Evolutionary conservation across 192 early-diverging fungal genomes (phyloP).

Genomic region (Mortierella hygrophila): DNA sequence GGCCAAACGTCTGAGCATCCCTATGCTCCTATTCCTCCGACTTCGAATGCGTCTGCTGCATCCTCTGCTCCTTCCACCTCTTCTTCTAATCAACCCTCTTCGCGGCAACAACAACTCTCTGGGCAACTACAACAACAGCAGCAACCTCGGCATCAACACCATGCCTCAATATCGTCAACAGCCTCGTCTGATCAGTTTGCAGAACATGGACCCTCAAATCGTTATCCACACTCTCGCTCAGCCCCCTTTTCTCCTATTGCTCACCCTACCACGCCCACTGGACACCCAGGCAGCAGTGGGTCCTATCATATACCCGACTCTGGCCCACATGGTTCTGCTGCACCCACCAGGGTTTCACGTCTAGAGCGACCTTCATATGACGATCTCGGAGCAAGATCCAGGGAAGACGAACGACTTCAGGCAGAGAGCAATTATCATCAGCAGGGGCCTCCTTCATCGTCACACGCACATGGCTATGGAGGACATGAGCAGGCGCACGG

Average conservation of each 20-base stretch:
- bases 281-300: not conserved
- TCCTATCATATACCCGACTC: constrained; percentile 2
- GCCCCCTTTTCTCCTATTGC: constrained; percentile 20
- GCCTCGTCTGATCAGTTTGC: constrained; percentile 16
- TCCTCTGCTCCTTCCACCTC: not conserved
- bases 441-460: not conserved
- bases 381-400: not conserved
- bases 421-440: constrained; percentile 7
- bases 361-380: constrained; percentile 15
- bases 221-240: constrained; percentile 16
- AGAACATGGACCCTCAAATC: not conserved
- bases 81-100: not conserved
- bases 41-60: not conserved
- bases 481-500: not conserved
- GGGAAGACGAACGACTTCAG: constrained; percentile 16
- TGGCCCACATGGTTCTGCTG: constrained; percentile 9
- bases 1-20: constrained; percentile 22
- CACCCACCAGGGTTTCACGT: constrained; percentile 1
- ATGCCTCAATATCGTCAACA: constrained; percentile 26
- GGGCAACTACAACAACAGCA: constrained; percentile 9
- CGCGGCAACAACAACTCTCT: constrained; percentile 6
- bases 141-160: constrained; percentile 24
- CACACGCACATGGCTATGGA: not conserved
- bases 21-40: constrained; percentile 16
- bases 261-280: not conserved